Conservation (phyloP, 2,329 filamentous ascomycete species). For the Aspergillus tamarii region DNA sequence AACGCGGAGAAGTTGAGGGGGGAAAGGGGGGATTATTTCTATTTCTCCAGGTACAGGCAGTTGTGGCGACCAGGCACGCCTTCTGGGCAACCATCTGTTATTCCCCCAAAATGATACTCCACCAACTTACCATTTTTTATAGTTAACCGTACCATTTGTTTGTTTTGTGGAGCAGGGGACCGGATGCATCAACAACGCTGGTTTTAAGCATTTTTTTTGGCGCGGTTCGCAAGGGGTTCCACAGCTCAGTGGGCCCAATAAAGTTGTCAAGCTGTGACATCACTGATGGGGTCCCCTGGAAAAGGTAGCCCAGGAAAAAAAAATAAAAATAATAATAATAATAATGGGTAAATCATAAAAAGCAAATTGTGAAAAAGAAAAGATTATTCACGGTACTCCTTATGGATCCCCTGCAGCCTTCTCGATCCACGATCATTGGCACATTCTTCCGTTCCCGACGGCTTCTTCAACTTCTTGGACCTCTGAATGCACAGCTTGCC, state of each 20-base stretch:
- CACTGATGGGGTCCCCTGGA: conserved; percentile 8
- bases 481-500: conserved; percentile 4
- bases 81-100: conserved; percentile 18
- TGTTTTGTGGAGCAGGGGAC: conserved; percentile 24
- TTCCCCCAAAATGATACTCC: conserved; percentile 18
- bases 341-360: not conserved
- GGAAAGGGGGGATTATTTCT: conserved; percentile 33
- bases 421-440: conserved; percentile 8
- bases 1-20: conserved; percentile 24
- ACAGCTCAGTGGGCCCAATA: conserved; percentile 14
- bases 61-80: conserved; percentile 23
- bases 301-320: conserved; percentile 3
- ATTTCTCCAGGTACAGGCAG: conserved; percentile 24
- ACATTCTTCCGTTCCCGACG: conserved; percentile 4
- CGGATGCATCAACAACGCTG: conserved; percentile 36
- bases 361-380: not conserved
- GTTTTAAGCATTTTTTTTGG: conserved; percentile 36
- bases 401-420: not conserved
- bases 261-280: conserved; percentile 18
- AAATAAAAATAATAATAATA: not conserved
- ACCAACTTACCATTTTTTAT: conserved; percentile 18
- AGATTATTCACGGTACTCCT: not conserved
- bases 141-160: conserved; percentile 23
- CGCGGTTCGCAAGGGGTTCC: conserved; percentile 22
- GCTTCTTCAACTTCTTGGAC: not conserved